These are phyloP conservation scores for Gentiana dahurica DNA, from an alignment of 257 asterid genomes.

Conservation along the genomic window DNA sequence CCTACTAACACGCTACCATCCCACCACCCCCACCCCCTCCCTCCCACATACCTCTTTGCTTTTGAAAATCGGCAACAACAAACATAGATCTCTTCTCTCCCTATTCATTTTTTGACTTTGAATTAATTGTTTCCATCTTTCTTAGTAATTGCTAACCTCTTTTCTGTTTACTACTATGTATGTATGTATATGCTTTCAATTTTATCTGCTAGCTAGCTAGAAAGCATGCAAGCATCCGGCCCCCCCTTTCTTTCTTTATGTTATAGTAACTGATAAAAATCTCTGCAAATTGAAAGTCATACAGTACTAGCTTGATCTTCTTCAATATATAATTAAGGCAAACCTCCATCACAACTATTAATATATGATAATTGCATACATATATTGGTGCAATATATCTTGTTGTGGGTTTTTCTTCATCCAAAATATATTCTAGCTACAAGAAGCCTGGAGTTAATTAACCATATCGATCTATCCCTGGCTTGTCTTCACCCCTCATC, in stretches of 20 bases:
- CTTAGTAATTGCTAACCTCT: slow-evolving; percentile 13
- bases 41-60: background rate
- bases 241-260: too few species aligned
- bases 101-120: slow-evolving; percentile 9
- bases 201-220: slow-evolving; percentile 8
- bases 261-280: too few species aligned
- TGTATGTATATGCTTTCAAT: slow-evolving; percentile 8
- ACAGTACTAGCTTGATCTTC: too few species aligned
- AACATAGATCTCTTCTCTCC: slow-evolving; percentile 3
- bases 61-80: slow-evolving; percentile 16
- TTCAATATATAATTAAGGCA: background rate
- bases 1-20: slow-evolving; percentile 1
- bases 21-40: slow-evolving; percentile 8
- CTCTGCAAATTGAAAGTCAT: too few species aligned
- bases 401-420: background rate
- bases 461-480: slow-evolving; percentile 36
- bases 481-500: slow-evolving; percentile 38
- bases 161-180: slow-evolving; percentile 14
- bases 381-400: background rate
- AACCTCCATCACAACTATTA: background rate
- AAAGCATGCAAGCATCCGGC: too few species aligned
- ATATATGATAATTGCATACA: slow-evolving; percentile 11
- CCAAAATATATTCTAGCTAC: background rate
- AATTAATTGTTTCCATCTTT: too few species aligned
- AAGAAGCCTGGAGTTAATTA: slow-evolving; percentile 41